Base-by-base conservation (phyloP, 768 basidiomycete species). In the Lepiota brunneoincarnata region DNA sequence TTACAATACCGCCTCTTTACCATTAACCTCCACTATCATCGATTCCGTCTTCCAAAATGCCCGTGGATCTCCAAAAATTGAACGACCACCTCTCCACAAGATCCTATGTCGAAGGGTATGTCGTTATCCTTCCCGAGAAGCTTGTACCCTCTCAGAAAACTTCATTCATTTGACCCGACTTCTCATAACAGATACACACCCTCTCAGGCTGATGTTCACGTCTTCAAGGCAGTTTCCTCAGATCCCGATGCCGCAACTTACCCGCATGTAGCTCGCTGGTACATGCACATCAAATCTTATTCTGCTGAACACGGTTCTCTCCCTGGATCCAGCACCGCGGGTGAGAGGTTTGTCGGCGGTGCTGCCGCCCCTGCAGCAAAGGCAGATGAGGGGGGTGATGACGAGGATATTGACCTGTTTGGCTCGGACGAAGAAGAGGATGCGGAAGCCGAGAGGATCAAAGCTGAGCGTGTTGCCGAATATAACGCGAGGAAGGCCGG, bases 401-500 rank as follows among this genome's bases (percentile, higher is more conserved):
- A 89, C 39, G 86, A 86, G 15, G 84, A 86, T 37, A 75, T 91
- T 58, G 92, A 95, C 73, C 84, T 97, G 54, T 95, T 96, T 74
- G 92, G 87, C 51, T 87, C 86, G 42, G 87, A 87, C 35, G 90
- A 91, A 21, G 89, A 87, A 57, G 89, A 83, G 4, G 89, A 93
- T 68, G 88, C 77, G 28, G 93, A 93, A 71, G 88, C 91, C 23
- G 93, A 95, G 75, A 78, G 76, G 55, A 61, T 95, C 76, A 96
- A 94, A 77, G 86, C 87, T 24, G 86, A 98, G 72, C 93, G 97
- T 72, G 82, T 98, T 56, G 93, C 91, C 54, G 91, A 84, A 40
- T 99, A 99, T 75, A 83, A 91, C 59, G 90, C 79, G 47, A 96
- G 91, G 81, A 98, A 98, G 77, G 93, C 92, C 20, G 77, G 75